Conservation (phyloP, 2,329 filamentous ascomycete species). For the Ceratocystis huliohia region DNA sequence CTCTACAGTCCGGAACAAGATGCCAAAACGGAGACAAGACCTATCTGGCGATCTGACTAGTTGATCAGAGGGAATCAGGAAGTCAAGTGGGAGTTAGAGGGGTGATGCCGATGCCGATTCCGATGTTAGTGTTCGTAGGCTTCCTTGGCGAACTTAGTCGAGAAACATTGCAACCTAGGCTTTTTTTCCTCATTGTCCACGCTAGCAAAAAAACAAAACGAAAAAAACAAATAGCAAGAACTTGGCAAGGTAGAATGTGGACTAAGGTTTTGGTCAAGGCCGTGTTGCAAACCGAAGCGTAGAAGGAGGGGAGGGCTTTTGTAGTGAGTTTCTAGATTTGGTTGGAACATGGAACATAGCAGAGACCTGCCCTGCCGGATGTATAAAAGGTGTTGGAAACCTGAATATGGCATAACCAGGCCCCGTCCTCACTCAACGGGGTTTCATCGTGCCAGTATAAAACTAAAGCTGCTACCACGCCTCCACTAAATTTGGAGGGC, state of each 20-base stretch:
- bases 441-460: background rate
- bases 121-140: conserved; percentile 4
- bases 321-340: too few relatives aligned
- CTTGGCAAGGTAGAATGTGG: background rate
- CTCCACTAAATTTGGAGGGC: background rate
- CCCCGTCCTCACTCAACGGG: too few relatives aligned
- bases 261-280: too few relatives aligned
- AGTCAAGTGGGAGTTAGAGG: background rate
- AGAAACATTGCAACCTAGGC: conserved; percentile 1
- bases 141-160: conserved; percentile 5
- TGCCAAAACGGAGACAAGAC: background rate
- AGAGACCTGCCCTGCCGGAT: too few relatives aligned
- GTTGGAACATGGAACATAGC: too few relatives aligned
- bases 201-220: background rate
- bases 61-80: too few relatives aligned
- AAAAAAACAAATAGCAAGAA: background rate
- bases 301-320: too few relatives aligned
- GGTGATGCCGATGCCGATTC: background rate
- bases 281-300: too few relatives aligned
- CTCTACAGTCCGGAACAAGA: background rate
- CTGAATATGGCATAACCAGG: too few relatives aligned
- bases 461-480: too few relatives aligned
- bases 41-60: background rate
- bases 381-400: too few relatives aligned
- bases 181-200: background rate